Base-by-base conservation (phyloP, 345 rosid genomes). In the Hibiscus tridactylites region DNA sequence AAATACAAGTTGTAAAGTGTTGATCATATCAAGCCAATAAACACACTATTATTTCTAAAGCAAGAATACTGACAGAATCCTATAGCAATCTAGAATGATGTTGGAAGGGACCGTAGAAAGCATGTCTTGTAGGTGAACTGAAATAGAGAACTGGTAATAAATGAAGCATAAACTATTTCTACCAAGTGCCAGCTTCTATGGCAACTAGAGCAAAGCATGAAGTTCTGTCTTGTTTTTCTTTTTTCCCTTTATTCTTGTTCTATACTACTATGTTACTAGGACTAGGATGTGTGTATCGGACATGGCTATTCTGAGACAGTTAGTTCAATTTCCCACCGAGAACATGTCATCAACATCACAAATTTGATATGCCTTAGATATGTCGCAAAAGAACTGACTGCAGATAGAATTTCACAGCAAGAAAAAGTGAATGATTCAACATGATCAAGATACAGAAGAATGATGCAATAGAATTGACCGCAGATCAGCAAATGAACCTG, bases 401-500 rank as follows among this genome's bases (percentile, higher is more conserved):
- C 31, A 28, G 31, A 28, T 28, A 28, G 16, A 49, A 64, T 2
- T 39, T 19, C 9, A 46, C 39, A 47, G 37, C 37, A 46, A 66
- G 39, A 49, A 35, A 24, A 65, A 12, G n/a, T 24, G 29, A 21
- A 72, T 60, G 12, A 52, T 65, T n/a, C 63, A 65, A 46, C 21
- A 72, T 17, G 9, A 46, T 69, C 33, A 69, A 15, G 46, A 73
- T 26, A 50, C 68, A 74, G 59, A 56, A 60, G 5, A 24, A 15
- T 16, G 9, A 47, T 74, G 12, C 28, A 63, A 21, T 33, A 67
- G 8, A 17, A 16, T 76, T 64, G 57, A 44, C 46, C 49, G 64
- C 65, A 61, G 66, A 68, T 66, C 29, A 61, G 37, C 65, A 75
- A 70, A 59, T 65, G 65, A 65, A 93, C 98, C 90, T 94, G 97